Evolutionary conservation across 805 yeast species (phyloP).

Genomic region (Nakazawaea wyomingensis): DNA sequence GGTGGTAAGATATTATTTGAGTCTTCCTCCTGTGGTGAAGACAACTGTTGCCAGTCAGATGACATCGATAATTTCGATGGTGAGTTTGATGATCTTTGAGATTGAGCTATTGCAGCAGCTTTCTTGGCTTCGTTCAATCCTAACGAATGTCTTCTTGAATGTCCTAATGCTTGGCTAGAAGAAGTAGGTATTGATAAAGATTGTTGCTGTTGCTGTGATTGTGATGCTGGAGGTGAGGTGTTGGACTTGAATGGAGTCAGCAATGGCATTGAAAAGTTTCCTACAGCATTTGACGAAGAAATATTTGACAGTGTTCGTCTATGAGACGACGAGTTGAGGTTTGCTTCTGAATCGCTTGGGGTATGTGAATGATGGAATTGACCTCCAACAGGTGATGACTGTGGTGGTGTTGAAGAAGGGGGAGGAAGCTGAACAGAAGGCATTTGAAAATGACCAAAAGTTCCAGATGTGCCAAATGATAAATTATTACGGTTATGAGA

Average conservation of each 20-base stretch:
- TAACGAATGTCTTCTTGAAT: constrained; percentile 84
- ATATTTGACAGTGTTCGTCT: constrained; percentile 10
- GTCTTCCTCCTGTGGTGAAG: constrained; percentile 12
- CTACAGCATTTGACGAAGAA: constrained; percentile 10
- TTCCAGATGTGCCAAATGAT: constrained; percentile 8
- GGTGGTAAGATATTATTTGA: constrained; percentile 20
- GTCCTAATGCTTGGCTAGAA: constrained; percentile 48
- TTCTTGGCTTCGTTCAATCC: constrained; percentile 90
- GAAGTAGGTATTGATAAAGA: neutral
- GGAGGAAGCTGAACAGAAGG: constrained; percentile 20
- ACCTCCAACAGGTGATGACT: constrained; percentile 3
- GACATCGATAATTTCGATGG: constrained; percentile 25
- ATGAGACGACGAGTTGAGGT: neutral
- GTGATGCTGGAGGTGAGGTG: neutral
- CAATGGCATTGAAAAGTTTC: constrained; percentile 6
- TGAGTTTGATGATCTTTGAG: constrained; percentile 47
- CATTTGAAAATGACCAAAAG: constrained; percentile 19
- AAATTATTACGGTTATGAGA: constrained; percentile 14
- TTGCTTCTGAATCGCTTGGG: constrained; percentile 19
- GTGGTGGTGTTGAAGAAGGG: constrained; percentile 24
- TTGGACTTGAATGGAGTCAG: constrained; percentile 8
- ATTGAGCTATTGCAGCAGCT: constrained; percentile 91
- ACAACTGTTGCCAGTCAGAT: constrained; percentile 11
- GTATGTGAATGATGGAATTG: constrained; percentile 24
- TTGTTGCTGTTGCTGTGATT: constrained; percentile 1